A percentile compares a stretch with the other conserved stretches of the same genome.
Evolutionary conservation across 257 asterid genomes (phyloP).

Genomic region (Catharanthus roseus): DNA sequence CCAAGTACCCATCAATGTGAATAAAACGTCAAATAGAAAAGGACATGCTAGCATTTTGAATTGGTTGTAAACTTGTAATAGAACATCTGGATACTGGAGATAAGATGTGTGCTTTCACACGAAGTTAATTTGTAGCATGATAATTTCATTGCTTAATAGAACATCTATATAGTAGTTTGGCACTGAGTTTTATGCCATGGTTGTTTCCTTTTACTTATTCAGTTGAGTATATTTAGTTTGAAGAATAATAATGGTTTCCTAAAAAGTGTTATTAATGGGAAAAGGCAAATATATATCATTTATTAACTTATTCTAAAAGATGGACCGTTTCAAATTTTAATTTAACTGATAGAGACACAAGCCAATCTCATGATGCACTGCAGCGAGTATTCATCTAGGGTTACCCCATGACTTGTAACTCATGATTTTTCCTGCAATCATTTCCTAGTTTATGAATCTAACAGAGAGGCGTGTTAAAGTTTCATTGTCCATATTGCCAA

Average conservation of each 20-base stretch:
- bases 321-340: background rate
- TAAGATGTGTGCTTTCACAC: no score
- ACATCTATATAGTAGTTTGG: no score
- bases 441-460: background rate
- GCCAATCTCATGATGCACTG: background rate
- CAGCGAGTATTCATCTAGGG: background rate
- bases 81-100: background rate
- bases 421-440: background rate
- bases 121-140: background rate
- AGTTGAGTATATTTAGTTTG: background rate
- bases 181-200: background rate
- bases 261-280: background rate
- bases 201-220: background rate
- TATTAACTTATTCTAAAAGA: no score
- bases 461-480: no score
- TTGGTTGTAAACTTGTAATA: background rate
- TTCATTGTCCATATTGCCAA: no score
- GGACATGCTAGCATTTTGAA: background rate
- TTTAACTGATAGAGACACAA: background rate
- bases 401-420: background rate
- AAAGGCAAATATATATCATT: background rate
- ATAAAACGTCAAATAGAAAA: background rate
- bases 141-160: background rate
- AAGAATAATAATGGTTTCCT: background rate
- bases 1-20: background rate